Evolutionary conservation across 352 stramenopile species (phyloP), one percentile per base, ranked within the genome.

Genomic region (Plasmopara muralis): DNA sequence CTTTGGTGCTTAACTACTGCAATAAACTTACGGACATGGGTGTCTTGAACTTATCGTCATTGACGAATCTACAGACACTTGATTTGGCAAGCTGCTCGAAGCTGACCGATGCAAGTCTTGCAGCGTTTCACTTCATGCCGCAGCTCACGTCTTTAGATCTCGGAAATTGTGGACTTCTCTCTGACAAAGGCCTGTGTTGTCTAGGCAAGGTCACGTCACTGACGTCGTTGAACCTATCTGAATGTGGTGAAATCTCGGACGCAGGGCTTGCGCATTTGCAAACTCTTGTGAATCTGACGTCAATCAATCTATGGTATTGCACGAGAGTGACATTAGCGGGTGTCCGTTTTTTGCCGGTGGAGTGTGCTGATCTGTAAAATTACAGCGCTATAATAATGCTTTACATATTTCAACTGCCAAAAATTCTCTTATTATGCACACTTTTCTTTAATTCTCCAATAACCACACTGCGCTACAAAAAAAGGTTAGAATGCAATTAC

Each of bases 61-160:
- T 89, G 4, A 63, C 50, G 4, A 82, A 73, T 25, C 66, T 92
- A 18, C 65, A 83, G 55, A 77, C 77, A 14, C 60, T 92, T 4
- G 81, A 92, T 57, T 53, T 92, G 43, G 78, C 81, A 34, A 89
- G 78, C 44, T 89, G 77, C 53, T 85, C 74, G 13, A 78, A 80
- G 42, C 53, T 88, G 43, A 88, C 79, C 9, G 75, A 90, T 57
- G 45, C 30, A 1, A 57, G 68, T 25, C 63, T 93, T 5, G 38
- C 57, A 9, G 64, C 77, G 4, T 78, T 93, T 39, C 53, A 72
- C 16, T 39, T 47, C 25, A 79, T 87, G 64, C 68, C 72, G 15
- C 48, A 64, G 13, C 61, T 96, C 3, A 60, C 54, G 10, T 83
- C 76, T 2, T 53, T 95, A 0, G 86, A 96, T 60, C 57, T 96